phyloP scores from a whole-genome alignment of 2,329 filamentous ascomycete species.

The Aureobasidium sp. region DNA sequence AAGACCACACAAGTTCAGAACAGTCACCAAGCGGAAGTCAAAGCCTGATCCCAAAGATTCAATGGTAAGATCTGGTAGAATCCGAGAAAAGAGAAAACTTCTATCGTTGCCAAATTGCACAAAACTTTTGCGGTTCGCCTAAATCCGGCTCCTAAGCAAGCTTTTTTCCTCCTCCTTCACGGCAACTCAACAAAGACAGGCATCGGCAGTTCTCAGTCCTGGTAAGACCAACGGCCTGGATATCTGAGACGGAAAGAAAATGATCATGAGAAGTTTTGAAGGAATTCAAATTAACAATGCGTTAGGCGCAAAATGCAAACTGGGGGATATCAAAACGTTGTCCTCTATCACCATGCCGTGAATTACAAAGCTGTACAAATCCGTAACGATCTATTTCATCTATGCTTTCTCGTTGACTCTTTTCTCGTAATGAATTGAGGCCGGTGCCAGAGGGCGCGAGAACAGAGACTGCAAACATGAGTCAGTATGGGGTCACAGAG shows the following conservation, averaged over 20 bases:
- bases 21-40: background rate
- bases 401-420: slow-evolving; percentile 28
- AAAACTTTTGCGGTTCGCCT: background rate
- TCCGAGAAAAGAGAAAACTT: background rate
- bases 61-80: background rate
- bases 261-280: background rate
- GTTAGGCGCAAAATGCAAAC: background rate
- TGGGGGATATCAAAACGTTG: background rate
- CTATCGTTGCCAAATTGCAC: background rate
- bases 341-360: slow-evolving; percentile 1
- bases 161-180: background rate
- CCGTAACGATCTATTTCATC: background rate
- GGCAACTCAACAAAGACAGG: background rate
- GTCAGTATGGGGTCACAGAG: background rate
- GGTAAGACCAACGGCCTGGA: background rate
- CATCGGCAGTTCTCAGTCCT: background rate
- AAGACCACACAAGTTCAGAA: background rate
- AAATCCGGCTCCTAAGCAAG: background rate
- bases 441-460: slow-evolving; percentile 35
- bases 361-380: slow-evolving; percentile 6
- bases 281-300: background rate
- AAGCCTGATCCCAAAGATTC: background rate
- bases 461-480: slow-evolving; percentile 29
- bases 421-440: slow-evolving; percentile 65
- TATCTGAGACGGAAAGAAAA: background rate